Conservation (phyloP, 1,139 yeast genomes). For the Zygoascus hellenicus region DNA sequence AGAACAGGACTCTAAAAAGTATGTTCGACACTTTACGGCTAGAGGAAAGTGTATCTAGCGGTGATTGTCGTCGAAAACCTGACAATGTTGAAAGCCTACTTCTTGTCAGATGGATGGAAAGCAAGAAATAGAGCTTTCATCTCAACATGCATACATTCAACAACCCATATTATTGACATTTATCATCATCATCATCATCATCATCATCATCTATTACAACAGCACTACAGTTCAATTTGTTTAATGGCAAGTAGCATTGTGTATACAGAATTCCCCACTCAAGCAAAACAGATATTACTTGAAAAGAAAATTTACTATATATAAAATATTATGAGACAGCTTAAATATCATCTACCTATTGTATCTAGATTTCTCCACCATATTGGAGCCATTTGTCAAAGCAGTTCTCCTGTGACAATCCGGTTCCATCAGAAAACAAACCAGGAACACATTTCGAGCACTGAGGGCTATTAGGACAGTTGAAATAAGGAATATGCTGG, state of each 20-base stretch:
- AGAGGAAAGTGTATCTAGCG: neutral
- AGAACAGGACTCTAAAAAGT: constrained; percentile 9
- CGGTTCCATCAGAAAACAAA: constrained; percentile 39
- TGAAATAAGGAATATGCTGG: constrained; percentile 60
- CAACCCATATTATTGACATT: too few species aligned
- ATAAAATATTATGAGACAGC: neutral
- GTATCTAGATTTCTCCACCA: constrained; percentile 8
- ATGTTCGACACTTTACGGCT: constrained; percentile 10
- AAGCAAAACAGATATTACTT: too few species aligned
- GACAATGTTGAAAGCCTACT: constrained; percentile 45
- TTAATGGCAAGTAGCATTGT: too few species aligned
- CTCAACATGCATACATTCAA: too few species aligned
- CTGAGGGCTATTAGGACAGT: constrained; percentile 48
- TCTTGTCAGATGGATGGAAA: constrained; percentile 44
- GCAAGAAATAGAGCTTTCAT: constrained; percentile 12
- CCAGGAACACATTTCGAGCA: constrained; percentile 43
- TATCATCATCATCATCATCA: too few species aligned
- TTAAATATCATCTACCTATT: neutral
- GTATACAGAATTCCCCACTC: too few species aligned
- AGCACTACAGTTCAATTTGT: too few species aligned
- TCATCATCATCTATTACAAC: too few species aligned
- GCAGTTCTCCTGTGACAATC: constrained; percentile 62
- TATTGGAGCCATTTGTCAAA: constrained; percentile 59
- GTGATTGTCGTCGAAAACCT: constrained; percentile 34
- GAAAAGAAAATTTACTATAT: neutral